Evolutionary conservation across 1,284 basidiomycete genomes (phyloP), one percentile per base, ranked within the genome.

Genomic region (Pseudozyma pruni): DNA sequence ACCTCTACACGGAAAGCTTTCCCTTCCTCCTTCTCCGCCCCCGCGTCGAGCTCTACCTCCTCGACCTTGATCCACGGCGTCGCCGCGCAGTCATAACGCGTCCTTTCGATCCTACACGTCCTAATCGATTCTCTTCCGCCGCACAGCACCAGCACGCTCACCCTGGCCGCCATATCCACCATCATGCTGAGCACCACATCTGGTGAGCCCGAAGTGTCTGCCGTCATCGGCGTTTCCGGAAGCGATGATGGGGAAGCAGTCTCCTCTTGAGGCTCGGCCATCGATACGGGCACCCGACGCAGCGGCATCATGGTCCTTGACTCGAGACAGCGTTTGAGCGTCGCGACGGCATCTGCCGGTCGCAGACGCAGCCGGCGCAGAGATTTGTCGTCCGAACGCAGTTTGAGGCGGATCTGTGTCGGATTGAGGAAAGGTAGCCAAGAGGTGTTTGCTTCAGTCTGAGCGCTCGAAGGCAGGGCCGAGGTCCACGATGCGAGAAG

Each of bases 401-500:
- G 8, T 13, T 13, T 32, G 37, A 8, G 2, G 11, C 25, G 35
- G 13, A 47, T 22, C 17, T 33, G 51, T 31, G 33, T 44, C 31
- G 11, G 37, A 25, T 48, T 34, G 14, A 53, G 40, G 13, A 42
- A 46, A 0, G 44, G 41, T 23, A 57, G 23, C 61, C 61, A 57
- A 5, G 55, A 58, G 10, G 35, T 31, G 22, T 27, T 27, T 1
- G 48, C 17, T 1, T 19, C 16, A 2, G n/a, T n/a, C n/a, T n/a
- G n/a, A n/a, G n/a, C n/a, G n/a, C n/a, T n/a, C n/a, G n/a, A n/a
- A n/a, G 53, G 48, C 10, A 63, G 29, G 8, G 41, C 39, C 16
- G 44, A 63, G 2, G 60, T 52, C 60, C 60, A 63, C 1, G 60
- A 63, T 9, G 60, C 60, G 10, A 63, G 35, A n/a, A 63, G 45